Base-by-base conservation (phyloP, 169 alveolate genomes). In the Plasmodium cynomolgi region DNA sequence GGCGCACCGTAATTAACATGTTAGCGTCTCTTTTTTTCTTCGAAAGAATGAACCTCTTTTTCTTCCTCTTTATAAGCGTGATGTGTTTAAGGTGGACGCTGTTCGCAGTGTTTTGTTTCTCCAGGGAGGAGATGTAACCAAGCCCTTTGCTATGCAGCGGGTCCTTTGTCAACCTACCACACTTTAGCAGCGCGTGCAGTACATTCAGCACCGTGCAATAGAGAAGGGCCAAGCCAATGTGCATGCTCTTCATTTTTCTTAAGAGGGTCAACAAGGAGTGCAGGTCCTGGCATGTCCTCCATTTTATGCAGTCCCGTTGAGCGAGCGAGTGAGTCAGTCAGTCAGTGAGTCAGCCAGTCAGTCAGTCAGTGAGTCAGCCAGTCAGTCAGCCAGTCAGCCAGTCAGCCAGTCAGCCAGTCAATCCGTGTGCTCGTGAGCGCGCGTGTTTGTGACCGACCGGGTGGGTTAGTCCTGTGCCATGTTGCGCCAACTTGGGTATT, bases 121-220 rank as follows among this genome's bases (percentile, higher is more conserved):
- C 95, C 15, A 71, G 56, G 17, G 91, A 91, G 20, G 95, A 72
- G 26, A 91, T 91, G 37, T 91, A 91, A 41, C 80, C 47, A 7
- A 80, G 8, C 3, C 33, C 41, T 15, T 29, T 50, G 15, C 0
- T 4, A 56, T 29, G 9, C 15, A 41, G 75, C 2, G 62, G 62
- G 23, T 50, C 8, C 71, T 13, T 72, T 72, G n/a, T 20, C 31
- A 20, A 5, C 8, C 41, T 33, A 68, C 4, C 34, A 37, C 50
- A 9, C n/a, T 71, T 71, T 0, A 15, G 13, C 6, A 41, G 15
- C 83, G 79, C 79, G 11, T 34, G 50, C 47, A 72, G 50, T 34
- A 20, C 8, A 20, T 15, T 26, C 31, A 31, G 9, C 7, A 3
- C 20, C 34, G 34, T 17, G 20, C 50, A 73, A n/a, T 74, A 41